These are phyloP conservation scores for Arthrobotrys musiformis DNA, from an alignment of 2,329 filamentous ascomycete genomes.

Conservation along the genomic window DNA sequence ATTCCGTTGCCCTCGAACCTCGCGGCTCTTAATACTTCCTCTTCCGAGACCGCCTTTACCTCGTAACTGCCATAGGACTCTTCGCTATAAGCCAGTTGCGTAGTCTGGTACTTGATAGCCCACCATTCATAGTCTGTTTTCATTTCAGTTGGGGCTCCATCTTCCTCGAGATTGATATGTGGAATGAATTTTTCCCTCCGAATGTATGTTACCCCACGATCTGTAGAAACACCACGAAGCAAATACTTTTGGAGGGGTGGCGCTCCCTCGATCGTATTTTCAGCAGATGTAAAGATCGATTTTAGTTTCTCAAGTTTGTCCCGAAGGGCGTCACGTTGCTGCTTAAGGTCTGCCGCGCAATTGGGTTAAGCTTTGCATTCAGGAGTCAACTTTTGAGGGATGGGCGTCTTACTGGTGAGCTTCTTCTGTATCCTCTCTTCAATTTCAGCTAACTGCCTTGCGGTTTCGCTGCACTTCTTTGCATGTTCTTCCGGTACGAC, in stretches of 20 bases:
- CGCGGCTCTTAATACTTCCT: constrained; percentile 56
- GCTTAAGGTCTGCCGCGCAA: constrained; percentile 50
- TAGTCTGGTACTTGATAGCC: constrained; percentile 43
- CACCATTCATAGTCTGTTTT: constrained; percentile 42
- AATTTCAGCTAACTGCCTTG: constrained; percentile 55
- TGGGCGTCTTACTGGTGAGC: constrained; percentile 55
- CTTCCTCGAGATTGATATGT: constrained; percentile 45
- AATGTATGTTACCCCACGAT: constrained; percentile 56
- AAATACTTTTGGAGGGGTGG: constrained; percentile 56
- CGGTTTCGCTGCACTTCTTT: constrained; percentile 46
- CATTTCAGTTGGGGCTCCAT: constrained; percentile 43
- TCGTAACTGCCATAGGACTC: constrained; percentile 55
- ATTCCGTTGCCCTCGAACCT: constrained; percentile 57
- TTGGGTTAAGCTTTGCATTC: not conserved
- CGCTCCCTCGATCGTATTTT: constrained; percentile 51
- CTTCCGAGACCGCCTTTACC: constrained; percentile 55
- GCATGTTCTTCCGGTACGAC: constrained; percentile 44
- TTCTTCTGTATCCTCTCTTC: constrained; percentile 57
- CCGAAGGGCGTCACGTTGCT: constrained; percentile 56
- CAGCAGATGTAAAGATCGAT: constrained; percentile 56
- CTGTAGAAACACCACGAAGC: constrained; percentile 57
- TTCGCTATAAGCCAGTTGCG: constrained; percentile 57
- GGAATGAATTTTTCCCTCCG: constrained; percentile 38
- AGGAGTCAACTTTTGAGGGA: not conserved
- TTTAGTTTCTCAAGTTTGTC: constrained; percentile 57